Conservation (phyloP, 2,329 filamentous ascomycete species). For the Neofusicoccum ribis region DNA sequence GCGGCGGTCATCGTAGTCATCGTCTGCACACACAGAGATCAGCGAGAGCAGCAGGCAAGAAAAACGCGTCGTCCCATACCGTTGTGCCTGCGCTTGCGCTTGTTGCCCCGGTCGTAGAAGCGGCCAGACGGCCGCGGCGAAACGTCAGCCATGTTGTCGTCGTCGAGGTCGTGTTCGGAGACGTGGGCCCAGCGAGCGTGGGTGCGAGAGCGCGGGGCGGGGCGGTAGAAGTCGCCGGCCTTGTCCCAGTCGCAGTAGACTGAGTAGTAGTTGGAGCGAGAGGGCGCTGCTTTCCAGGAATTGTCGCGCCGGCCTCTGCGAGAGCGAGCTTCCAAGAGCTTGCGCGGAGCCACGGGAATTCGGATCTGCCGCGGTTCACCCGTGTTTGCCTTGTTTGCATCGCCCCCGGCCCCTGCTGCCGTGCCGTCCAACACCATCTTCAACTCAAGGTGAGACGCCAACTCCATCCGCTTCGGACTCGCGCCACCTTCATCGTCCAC, state of each 20-base stretch:
- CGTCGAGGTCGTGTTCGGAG: neutral
- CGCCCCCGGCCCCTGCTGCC: neutral
- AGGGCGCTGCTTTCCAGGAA: neutral
- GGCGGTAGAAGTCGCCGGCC: conserved; percentile 12
- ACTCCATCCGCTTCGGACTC: conserved; percentile 1
- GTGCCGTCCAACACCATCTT: conserved; percentile 11
- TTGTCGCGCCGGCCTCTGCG: neutral
- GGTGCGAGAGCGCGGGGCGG: neutral
- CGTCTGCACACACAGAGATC: conserved; percentile 12
- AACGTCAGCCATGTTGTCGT: conserved; percentile 13
- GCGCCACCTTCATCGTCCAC: neutral
- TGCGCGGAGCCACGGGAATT: conserved; percentile 14
- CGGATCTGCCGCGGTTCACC: neutral
- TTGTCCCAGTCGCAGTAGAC: conserved; percentile 10
- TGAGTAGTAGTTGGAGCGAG: neutral
- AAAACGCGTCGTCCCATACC: conserved; percentile 54
- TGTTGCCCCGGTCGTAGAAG: conserved; percentile 40
- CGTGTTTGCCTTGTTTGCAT: conserved; percentile 6
- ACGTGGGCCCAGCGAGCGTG: neutral
- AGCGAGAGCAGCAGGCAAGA: neutral
- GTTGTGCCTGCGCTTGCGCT: conserved; percentile 77
- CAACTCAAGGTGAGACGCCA: conserved; percentile 11
- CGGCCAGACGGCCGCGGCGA: conserved; percentile 25
- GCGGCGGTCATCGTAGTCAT: conserved; percentile 28
- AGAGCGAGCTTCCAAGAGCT: conserved; percentile 15